Evolutionary conservation across 441 rosid species (phyloP).

Genomic region (Jatropha podagrica): DNA sequence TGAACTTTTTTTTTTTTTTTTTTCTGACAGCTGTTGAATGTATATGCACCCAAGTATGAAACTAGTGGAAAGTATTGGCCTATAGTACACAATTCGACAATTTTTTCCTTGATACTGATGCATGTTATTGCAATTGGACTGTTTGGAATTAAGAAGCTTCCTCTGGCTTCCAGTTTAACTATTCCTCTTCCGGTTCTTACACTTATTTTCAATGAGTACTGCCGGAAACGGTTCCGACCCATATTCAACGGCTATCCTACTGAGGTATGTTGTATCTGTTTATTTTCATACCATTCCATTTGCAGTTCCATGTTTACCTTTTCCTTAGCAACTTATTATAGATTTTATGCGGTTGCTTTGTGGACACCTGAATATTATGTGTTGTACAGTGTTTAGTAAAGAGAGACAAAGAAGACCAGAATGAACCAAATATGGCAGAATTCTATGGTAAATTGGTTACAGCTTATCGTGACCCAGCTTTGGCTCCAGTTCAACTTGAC

Average conservation of each 20-base stretch:
- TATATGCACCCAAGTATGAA: constrained; percentile 75
- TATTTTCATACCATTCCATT: not conserved
- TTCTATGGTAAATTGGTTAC: constrained; percentile 55
- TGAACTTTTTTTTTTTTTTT: not conserved
- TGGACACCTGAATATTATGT: constrained; percentile 14
- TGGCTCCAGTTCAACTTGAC: constrained; percentile 42
- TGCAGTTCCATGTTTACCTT: not conserved
- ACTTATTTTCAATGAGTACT: constrained; percentile 76
- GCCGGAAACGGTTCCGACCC: constrained; percentile 80
- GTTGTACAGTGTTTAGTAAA: constrained; percentile 66
- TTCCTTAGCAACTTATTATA: not conserved
- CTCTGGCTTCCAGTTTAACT: constrained; percentile 67
- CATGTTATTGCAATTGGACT: constrained; percentile 84
- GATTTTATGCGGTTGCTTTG: not conserved
- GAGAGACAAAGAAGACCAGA: constrained; percentile 68
- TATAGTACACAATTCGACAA: constrained; percentile 68
- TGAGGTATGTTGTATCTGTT: constrained; percentile 48
- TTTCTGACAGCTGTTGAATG: constrained; percentile 70
- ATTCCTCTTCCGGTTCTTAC: constrained; percentile 85
- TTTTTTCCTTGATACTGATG: constrained; percentile 83
- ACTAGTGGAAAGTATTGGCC: constrained; percentile 91
- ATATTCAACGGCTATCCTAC: constrained; percentile 64
- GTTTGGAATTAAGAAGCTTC: constrained; percentile 77
- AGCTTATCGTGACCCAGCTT: constrained; percentile 76
- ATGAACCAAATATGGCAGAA: constrained; percentile 53